A percentile compares a stretch with the other conserved stretches of the same genome.
These are phyloP conservation scores for Endothia cerciana DNA, from an alignment of 2,329 filamentous ascomycete species.

Conservation along the genomic window DNA sequence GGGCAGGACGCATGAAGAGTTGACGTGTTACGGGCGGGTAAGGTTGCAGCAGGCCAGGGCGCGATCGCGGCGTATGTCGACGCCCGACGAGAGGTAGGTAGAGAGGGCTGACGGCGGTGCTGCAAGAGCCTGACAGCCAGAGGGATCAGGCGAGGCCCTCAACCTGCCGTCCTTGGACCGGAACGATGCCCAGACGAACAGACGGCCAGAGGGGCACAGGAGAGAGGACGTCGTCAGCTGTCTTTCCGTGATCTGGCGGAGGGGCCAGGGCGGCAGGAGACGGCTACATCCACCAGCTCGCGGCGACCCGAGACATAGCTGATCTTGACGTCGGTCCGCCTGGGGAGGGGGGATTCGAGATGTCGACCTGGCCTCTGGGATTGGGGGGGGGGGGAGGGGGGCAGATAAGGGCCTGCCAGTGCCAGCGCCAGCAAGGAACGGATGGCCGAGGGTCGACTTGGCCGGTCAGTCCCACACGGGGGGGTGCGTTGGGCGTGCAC, in stretches of 20 bases:
- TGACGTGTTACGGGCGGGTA: slow-evolving; percentile 25
- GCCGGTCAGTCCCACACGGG: background rate
- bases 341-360: slow-evolving; percentile 4
- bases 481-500: background rate
- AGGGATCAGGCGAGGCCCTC: background rate
- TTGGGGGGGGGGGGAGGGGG: background rate
- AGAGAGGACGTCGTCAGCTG: background rate
- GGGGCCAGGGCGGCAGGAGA: slow-evolving; percentile 19
- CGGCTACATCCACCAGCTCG: slow-evolving; percentile 29
- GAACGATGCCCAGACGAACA: slow-evolving; percentile 3
- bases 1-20: slow-evolving; percentile 19
- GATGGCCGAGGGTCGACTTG: background rate
- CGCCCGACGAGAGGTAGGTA: background rate
- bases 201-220: slow-evolving; percentile 20
- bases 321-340: slow-evolving; percentile 23
- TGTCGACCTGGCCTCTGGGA: slow-evolving; percentile 3
- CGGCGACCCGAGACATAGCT: slow-evolving; percentile 30
- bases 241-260: slow-evolving; percentile 24
- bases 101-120: slow-evolving; percentile 1
- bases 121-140: slow-evolving; percentile 2
- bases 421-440: background rate
- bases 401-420: slow-evolving; percentile 6
- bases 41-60: slow-evolving; percentile 20
- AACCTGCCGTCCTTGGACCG: background rate
- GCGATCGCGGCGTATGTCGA: background rate